Conservation (phyloP, 1,284 basidiomycete genomes). For the Testicularia cyperi region DNA sequence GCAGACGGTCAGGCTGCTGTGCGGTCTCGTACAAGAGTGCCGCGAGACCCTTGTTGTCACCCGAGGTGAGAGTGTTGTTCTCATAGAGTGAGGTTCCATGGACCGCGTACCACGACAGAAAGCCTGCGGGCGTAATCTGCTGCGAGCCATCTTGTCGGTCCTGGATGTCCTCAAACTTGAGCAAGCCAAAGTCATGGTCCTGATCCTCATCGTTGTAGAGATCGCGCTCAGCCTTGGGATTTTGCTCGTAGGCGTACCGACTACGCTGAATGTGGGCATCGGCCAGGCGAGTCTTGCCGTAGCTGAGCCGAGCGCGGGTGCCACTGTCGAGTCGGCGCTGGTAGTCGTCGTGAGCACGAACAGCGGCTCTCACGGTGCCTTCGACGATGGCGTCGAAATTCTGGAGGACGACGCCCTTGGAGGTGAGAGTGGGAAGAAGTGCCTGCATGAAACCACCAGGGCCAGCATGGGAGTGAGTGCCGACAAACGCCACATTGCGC, state of each 20-base stretch:
- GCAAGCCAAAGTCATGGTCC: conserved; percentile 49
- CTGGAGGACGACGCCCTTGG: conserved; percentile 70
- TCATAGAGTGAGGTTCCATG: conserved; percentile 65
- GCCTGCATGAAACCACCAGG: conserved; percentile 75
- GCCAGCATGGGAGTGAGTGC: conserved; percentile 76
- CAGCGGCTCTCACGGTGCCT: conserved; percentile 71
- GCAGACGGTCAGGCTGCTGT: conserved; percentile 33
- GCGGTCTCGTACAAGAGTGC: conserved; percentile 46
- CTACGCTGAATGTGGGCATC: conserved; percentile 70
- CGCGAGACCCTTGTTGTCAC: conserved; percentile 52
- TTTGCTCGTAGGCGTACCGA: conserved; percentile 44
- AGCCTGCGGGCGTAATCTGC: conserved; percentile 17
- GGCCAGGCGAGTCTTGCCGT: conserved; percentile 70
- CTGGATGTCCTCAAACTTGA: conserved; percentile 39
- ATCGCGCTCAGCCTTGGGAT: conserved; percentile 43
- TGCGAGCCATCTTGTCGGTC: not conserved
- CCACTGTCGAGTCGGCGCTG: conserved; percentile 2
- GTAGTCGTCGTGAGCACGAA: conserved; percentile 70
- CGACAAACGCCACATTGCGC: conserved; percentile 73
- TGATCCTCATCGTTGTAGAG: conserved; percentile 44
- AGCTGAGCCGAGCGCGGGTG: conserved; percentile 12
- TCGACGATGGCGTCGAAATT: conserved; percentile 70
- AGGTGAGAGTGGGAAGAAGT: conserved; percentile 74
- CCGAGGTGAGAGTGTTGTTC: conserved; percentile 52
- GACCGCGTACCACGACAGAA: conserved; percentile 71